Evolutionary conservation across 129 eudicot genomes (phyloP), one percentile per base, ranked within the genome.

Genomic region (Centaurea solstitialis): DNA sequence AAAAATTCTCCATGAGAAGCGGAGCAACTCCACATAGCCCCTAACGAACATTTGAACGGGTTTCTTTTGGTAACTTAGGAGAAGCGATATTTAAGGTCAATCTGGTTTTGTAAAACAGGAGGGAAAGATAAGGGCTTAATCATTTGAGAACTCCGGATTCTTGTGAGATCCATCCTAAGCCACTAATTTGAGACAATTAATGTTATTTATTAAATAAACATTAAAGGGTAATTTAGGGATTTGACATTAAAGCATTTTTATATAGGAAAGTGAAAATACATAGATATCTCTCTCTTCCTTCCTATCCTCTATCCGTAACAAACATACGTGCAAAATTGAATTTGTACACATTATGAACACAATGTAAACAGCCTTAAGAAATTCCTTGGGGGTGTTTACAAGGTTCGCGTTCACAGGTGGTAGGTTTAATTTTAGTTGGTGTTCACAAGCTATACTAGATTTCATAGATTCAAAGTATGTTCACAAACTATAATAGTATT

Each of bases 41-140:
- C 35, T 45, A 68, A 28, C 33, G 13, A 70, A 23, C 71, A 57
- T 26, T 79, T 13, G 11, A 79, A 57, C 13, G 18, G 8, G 13
- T 71, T 70, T 79, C 62, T 41, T 71, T 80, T 72, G 23, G 69
- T 59, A 53, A 74, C 82, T 50, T 35, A 61, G 38, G 53, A 35
- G 30, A 79, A 71, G 61, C n/a, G 22, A 79, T 12, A 64, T 17
- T 57, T 22, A 33, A 57, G 65, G 62, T 53, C 62, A 53, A 53
- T 50, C 21, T 50, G 62, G 17, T 50, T 50, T 15, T 50, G 62
- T n/a, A 61, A 18, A 61, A 20, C 10, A 18, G 26, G 68, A 20
- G 26, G 12, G 10, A 61, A 18, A 61, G 62, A 47, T 50, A 50
- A 4, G 2, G 0, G 53, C 12, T 9, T 43, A 11, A 43, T 43